phyloP scores from a whole-genome alignment of 2,329 filamentous ascomycete species.

The Calonectria honghensis region DNA sequence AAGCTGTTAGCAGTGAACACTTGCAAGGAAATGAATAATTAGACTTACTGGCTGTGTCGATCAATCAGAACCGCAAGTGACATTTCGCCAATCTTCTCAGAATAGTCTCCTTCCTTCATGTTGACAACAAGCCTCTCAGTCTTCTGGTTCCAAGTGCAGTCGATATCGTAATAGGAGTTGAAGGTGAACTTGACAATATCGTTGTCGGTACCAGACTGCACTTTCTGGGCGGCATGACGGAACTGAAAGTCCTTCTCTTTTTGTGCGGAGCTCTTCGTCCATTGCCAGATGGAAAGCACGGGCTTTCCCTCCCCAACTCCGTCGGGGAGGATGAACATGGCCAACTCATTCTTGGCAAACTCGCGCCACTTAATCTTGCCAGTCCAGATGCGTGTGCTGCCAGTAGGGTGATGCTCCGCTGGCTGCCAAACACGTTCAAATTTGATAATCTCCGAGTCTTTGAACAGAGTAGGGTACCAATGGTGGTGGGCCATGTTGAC shows the following conservation, averaged over 20 bases:
- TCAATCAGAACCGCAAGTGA: conserved; percentile 35
- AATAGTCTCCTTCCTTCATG: conserved; percentile 11
- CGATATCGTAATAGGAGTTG: conserved; percentile 42
- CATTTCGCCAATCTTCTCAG: conserved; percentile 38
- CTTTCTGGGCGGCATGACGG: conserved; percentile 26
- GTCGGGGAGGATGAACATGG: conserved; percentile 49
- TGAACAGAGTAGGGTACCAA: background rate
- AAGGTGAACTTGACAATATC: conserved; percentile 40
- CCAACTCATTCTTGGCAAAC: conserved; percentile 38
- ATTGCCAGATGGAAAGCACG: conserved; percentile 47
- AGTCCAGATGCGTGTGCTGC: conserved; percentile 42
- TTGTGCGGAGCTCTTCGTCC: conserved; percentile 25
- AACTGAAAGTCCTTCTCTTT: conserved; percentile 35
- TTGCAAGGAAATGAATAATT: rapidly evolving
- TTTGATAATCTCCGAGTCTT: background rate
- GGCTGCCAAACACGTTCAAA: conserved; percentile 43
- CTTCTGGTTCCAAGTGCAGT: conserved; percentile 42
- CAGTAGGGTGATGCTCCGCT: conserved; percentile 32
- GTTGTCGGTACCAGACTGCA: background rate
- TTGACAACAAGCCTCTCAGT: conserved; percentile 38
- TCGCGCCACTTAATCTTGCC: conserved; percentile 47
- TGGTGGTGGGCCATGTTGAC: conserved; percentile 43
- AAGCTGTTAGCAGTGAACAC: background rate
- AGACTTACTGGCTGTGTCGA: conserved; percentile 41
- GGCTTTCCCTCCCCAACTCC: conserved; percentile 48